A percentile compares a stretch with the other conserved stretches of the same genome.
phyloP scores from a whole-genome alignment of 805 yeast species.

The Myxozyma neotropica region DNA sequence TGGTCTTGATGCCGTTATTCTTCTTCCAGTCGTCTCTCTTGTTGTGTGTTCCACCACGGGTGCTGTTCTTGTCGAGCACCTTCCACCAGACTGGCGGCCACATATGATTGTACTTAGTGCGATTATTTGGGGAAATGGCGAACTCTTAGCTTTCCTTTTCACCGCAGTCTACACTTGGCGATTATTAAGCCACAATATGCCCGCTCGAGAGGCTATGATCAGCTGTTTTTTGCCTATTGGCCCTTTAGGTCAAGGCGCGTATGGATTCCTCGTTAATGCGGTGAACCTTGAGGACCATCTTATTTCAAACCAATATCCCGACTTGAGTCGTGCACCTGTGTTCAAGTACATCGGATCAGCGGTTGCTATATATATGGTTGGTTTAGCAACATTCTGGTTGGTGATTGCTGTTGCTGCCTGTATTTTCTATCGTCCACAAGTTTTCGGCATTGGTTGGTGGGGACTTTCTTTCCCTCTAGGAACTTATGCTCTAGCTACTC shows the following conservation, averaged over 20 bases:
- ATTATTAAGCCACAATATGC: constrained; percentile 61
- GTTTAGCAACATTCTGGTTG: constrained; percentile 64
- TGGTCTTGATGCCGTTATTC: constrained; percentile 57
- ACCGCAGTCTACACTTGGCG: constrained; percentile 63
- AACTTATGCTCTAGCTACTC: constrained; percentile 67
- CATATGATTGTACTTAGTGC: constrained; percentile 58
- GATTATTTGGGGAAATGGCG: constrained; percentile 70
- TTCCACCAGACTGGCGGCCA: constrained; percentile 52
- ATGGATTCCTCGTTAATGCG: constrained; percentile 62
- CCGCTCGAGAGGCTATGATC: constrained; percentile 49
- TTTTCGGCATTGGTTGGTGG: constrained; percentile 67
- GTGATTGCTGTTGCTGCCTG: constrained; percentile 47
- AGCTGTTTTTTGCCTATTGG: constrained; percentile 74
- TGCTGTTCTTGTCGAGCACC: constrained; percentile 51
- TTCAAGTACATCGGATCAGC: constrained; percentile 44
- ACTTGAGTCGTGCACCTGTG: constrained; percentile 40
- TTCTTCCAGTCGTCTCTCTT: constrained; percentile 77
- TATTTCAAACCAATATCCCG: constrained; percentile 31
- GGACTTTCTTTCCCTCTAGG: constrained; percentile 90
- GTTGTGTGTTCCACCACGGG: constrained; percentile 80
- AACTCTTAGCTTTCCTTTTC: constrained; percentile 59
- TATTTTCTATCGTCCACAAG: constrained; percentile 41
- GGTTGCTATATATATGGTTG: constrained; percentile 50
- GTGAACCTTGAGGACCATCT: constrained; percentile 43
- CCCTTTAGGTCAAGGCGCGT: constrained; percentile 83